Evolutionary conservation across 2,329 filamentous ascomycete species (phyloP), one percentile per base, ranked within the genome.

Genomic region (Laburnicola sp.): DNA sequence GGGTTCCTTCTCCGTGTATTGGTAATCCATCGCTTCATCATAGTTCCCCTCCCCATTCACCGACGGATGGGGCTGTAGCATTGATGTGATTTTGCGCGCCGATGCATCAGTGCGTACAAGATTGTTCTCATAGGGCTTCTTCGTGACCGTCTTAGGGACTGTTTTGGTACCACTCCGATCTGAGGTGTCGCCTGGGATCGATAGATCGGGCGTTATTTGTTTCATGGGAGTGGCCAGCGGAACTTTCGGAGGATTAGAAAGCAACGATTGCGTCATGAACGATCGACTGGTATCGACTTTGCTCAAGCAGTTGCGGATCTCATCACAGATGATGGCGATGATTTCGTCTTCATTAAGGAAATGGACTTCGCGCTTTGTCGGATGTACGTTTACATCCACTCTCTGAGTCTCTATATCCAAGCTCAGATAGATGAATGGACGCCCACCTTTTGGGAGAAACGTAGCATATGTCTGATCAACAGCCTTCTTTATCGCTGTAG

Each of bases 271-370:
- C 0, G 92, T 96, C 78, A 92, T 84, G 73, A 97, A 99, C 0
- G 91, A 96, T 40, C 94, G 86, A 66, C 93, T 97, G 22, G 89
- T 92, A 70, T 99, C 94, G 5, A 97, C 92, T 43, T 87, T 86
- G 8, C 91, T 88, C 3, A 99, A 81, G 59, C 87, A 87, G 6
- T 83, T 80, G 45, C 89, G 83, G 22, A 99, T 88, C 46, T 89
- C 83, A 54, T 86, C 84, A 74, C 92, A 97, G 3, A 99, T 86
- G 10, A 84, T 82, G 57, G 94, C 89, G 40, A 94, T 88, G 39
- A 99, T 96, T 62, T 99, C 94, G 57, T 99, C 94, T 70, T 99
- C 94, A 55, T 97, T 96, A 22, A 99, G 80, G 63, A 99, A 97
- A 66, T 97, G 94, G 21, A 99, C 94, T 69, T 99, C 93, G 44